Evolutionary conservation across 495 filamentous ascomycete genomes (phyloP), one percentile per base, ranked within the genome.

Genomic region (Talaromyces proteolyticus): DNA sequence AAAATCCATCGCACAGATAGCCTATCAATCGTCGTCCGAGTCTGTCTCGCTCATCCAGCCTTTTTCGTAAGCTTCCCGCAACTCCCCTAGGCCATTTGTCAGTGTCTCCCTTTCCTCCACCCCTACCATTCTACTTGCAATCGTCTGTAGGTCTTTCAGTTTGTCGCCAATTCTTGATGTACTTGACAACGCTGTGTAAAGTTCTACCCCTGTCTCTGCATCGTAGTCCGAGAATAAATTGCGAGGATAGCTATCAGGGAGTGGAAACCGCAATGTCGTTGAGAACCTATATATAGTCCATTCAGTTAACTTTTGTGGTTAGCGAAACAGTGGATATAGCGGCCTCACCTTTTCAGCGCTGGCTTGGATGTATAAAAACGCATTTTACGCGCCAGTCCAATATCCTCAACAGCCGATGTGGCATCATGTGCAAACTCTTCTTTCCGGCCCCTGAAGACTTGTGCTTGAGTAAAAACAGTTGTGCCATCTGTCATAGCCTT

Each of bases 11-110:
- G 4, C 29, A 34, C 8, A 1, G 4, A 8, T 34, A 34, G 23
- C 19, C 4, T 16, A 44, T 69, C 57, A 85, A 53, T 92, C 91
- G 54, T 91, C 86, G 34, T 87, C 89, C 10, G 83, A 82, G 42
- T 95, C 90, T 42, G 81, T 87, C 48, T 84, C 91, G 65, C 87
- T 91, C 34, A 82, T 79, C 89, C 90, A 97, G 1, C 90, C 92
- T 44, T 91, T 88, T 58, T 89, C 84, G 60, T 95, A 97, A 51
- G 83, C 84, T 59, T 95, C 92, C 10, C 85, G 81, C 50, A 96
- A 85, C 57, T 88, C 87, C 40, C 84, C 84, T 22, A 98, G 72
- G n/a, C 88, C 85, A 57, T 95, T 91, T 5, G 81, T 77, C 26
- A 98, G 73, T 11, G 72, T 74, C 67, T 98, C 93, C 10, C 88